Evolutionary conservation across 2,329 filamentous ascomycete genomes (phyloP).

Genomic region (Alternaria brassicicola): DNA sequence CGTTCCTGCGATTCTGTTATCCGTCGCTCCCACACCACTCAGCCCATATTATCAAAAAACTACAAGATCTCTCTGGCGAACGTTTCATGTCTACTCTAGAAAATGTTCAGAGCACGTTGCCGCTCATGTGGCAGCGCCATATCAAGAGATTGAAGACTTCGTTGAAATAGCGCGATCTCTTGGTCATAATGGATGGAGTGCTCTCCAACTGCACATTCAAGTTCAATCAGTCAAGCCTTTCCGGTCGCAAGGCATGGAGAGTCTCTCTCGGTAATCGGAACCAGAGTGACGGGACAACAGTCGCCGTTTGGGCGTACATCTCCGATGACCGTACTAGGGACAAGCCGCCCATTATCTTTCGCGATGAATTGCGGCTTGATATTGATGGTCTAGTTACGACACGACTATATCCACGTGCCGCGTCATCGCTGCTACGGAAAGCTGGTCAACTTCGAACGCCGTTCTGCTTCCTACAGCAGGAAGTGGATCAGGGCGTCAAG

Average conservation of each 20-base stretch:
- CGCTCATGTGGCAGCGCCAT: neutral
- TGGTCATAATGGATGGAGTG: neutral
- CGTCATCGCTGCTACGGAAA: neutral
- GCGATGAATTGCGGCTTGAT: neutral
- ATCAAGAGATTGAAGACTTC: neutral
- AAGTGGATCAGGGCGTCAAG: neutral
- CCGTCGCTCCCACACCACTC: too few relatives aligned
- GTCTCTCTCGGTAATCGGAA: neutral
- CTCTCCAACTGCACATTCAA: neutral
- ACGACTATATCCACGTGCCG: neutral
- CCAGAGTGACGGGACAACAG: neutral
- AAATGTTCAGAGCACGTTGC: neutral
- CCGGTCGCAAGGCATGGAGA: neutral
- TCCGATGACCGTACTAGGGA: neutral
- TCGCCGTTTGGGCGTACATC: neutral
- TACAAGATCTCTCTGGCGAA: neutral
- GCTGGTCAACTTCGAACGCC: neutral
- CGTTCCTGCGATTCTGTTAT: neutral
- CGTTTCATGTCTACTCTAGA: neutral
- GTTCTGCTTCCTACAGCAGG: neutral
- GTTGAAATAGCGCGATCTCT: neutral
- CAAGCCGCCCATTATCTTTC: neutral
- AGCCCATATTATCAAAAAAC: neutral
- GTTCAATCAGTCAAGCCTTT: neutral
- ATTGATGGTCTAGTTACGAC: rapidly evolving